Conservation (phyloP, 371 early-diverging fungal species). For the Amoeboaphelidium occidentale region DNA sequence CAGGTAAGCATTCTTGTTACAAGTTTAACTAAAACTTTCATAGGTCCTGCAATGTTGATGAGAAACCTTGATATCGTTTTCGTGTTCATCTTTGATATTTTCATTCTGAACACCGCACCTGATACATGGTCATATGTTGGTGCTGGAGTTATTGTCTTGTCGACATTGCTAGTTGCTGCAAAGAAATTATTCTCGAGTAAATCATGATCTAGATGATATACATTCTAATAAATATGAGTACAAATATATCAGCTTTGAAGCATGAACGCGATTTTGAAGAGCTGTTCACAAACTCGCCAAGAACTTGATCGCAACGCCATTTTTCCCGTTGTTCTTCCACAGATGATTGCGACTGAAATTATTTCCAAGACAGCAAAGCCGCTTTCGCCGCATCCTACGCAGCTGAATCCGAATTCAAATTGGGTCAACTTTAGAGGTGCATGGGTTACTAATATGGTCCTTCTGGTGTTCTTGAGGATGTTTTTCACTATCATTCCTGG, state of each 20-base stretch:
- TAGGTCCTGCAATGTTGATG: conserved; percentile 13
- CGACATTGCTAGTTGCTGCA: no score
- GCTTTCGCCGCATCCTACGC: conserved; percentile 22
- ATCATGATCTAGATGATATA: no score
- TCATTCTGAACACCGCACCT: conserved; percentile 36
- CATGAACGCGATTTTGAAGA: no score
- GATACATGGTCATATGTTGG: conserved; percentile 26
- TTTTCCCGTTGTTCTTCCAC: no score
- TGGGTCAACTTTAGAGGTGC: conserved; percentile 60
- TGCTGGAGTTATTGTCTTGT: conserved; percentile 36
- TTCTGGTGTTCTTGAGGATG: conserved; percentile 52
- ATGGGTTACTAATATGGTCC: conserved; percentile 59
- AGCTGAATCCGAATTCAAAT: conserved; percentile 35
- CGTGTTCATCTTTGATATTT: conserved; percentile 42
- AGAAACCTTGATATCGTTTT: conserved; percentile 56
- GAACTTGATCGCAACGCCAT: no score
- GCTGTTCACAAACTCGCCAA: no score
- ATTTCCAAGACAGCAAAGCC: no score
- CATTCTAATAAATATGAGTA: no score
- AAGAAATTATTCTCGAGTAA: no score
- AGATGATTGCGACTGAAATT: no score
- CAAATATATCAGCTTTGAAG: no score
- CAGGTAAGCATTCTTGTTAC: conserved; percentile 13
- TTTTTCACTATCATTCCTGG: conserved; percentile 64
- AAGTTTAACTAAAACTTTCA: background rate